Conservation (phyloP, 768 basidiomycete genomes). For the Mycena maculata region DNA sequence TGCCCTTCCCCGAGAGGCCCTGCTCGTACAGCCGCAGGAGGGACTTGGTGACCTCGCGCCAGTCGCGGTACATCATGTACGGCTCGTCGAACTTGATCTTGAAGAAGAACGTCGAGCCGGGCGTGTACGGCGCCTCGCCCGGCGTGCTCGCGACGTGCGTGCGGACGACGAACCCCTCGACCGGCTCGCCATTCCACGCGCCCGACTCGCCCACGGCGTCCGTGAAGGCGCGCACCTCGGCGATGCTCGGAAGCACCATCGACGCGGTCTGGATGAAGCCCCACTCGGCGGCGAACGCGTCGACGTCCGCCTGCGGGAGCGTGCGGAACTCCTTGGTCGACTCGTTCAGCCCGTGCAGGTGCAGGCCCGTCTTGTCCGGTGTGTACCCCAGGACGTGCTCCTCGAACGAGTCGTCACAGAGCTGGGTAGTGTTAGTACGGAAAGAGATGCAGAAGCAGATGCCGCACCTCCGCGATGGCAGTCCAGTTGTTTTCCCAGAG, state of each 20-base stretch:
- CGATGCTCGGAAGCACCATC: slow-evolving; percentile 66
- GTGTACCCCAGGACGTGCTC: slow-evolving; percentile 91
- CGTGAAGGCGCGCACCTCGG: slow-evolving; percentile 80
- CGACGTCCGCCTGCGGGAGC: slow-evolving; percentile 71
- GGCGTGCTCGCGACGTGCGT: slow-evolving; percentile 57
- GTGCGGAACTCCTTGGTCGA: slow-evolving; percentile 77
- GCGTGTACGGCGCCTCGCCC: slow-evolving; percentile 71
- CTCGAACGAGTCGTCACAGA: slow-evolving; percentile 97
- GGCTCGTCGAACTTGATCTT: slow-evolving; percentile 99
- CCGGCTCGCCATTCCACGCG: slow-evolving; percentile 67
- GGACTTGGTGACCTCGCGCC: slow-evolving; percentile 91
- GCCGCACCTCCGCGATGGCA: slow-evolving; percentile 88
- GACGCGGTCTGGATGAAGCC: slow-evolving; percentile 88
- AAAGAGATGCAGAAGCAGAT: neutral
- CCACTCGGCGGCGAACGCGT: slow-evolving; percentile 88
- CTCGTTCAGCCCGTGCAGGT: slow-evolving; percentile 91
- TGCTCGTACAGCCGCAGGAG: slow-evolving; percentile 60
- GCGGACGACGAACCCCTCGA: slow-evolving; percentile 86
- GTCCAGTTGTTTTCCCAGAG: slow-evolving; percentile 91
- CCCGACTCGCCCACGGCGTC: slow-evolving; percentile 73
- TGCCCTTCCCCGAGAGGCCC: slow-evolving; percentile 40
- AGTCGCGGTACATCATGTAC: slow-evolving; percentile 98
- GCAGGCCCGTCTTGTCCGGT: slow-evolving; percentile 85
- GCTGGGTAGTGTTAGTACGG: slow-evolving; percentile 55
- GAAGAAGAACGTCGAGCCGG: slow-evolving; percentile 95